A percentile compares a stretch with the other conserved stretches of the same genome.
These are phyloP conservation scores for Glomus cerebriforme DNA, from an alignment of 192 early-diverging fungal genomes.

Conservation along the genomic window DNA sequence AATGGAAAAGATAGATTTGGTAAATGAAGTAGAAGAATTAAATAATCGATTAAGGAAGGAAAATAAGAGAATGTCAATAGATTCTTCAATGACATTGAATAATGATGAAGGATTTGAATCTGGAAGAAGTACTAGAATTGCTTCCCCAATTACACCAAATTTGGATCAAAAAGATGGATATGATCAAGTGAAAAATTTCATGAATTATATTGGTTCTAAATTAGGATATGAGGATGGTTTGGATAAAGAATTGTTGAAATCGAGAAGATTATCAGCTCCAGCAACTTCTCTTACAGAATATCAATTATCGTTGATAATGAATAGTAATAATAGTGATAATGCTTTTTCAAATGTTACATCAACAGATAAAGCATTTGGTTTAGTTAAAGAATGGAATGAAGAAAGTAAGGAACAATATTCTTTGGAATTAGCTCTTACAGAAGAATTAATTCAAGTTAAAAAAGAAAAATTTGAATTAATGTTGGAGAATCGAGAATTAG, in stretches of 20 bases:
- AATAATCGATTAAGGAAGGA: constrained; percentile 48
- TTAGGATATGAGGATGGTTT: background rate
- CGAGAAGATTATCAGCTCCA: background rate
- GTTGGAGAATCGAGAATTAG: background rate
- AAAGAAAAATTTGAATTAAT: constrained; percentile 39
- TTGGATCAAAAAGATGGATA: background rate
- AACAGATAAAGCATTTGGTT: background rate
- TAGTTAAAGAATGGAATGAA: background rate
- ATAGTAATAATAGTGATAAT: background rate
- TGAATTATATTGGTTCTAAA: background rate
- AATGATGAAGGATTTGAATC: background rate
- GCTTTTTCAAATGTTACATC: background rate
- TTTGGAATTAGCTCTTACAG: constrained; percentile 21
- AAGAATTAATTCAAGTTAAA: constrained; percentile 43
- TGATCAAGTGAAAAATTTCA: background rate
- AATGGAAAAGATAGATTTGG: constrained; percentile 52
- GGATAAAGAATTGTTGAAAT: background rate
- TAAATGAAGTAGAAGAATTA: constrained; percentile 56
- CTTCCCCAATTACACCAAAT: background rate
- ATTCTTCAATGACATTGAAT: constrained; percentile 8
- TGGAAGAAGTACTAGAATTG: background rate
- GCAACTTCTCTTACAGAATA: background rate
- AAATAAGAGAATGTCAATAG: constrained; percentile 47
- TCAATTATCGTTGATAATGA: background rate
- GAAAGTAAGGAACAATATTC: constrained; percentile 12